Evolutionary conservation across 371 early-diverging fungal species (phyloP).

Genomic region (Mycotypha africana): DNA sequence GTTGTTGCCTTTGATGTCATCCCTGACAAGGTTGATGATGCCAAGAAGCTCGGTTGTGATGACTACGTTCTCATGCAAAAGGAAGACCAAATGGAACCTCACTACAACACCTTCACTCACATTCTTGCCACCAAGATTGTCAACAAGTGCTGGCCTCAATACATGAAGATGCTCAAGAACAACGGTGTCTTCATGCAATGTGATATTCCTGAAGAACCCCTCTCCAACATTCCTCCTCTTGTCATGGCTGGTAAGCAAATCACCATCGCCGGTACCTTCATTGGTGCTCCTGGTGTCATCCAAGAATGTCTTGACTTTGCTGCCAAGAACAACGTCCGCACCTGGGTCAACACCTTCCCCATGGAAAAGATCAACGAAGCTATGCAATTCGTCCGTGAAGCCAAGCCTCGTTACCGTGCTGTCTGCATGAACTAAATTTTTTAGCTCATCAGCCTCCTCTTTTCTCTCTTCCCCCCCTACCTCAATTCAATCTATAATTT

Average conservation of each 20-base stretch:
- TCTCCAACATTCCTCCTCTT: conserved; percentile 35
- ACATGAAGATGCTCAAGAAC: conserved; percentile 27
- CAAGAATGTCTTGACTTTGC: conserved; percentile 66
- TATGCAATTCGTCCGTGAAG: conserved; percentile 24
- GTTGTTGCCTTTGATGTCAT: conserved; percentile 68
- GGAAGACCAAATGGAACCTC: conserved; percentile 13
- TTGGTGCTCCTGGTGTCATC: conserved; percentile 51
- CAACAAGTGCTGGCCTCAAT: conserved; percentile 29
- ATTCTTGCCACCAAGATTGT: conserved; percentile 41
- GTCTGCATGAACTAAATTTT: conserved; percentile 21
- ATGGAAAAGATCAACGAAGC: conserved; percentile 41
- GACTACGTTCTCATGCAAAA: conserved; percentile 35
- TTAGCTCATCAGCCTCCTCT: not conserved
- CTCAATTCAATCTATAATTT: conserved; percentile 2
- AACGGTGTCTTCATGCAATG: conserved; percentile 51
- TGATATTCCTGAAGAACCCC: conserved; percentile 54
- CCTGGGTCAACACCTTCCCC: conserved; percentile 60
- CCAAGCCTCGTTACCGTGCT: conserved; percentile 28
- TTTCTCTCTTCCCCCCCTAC: not conserved
- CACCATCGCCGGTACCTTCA: conserved; percentile 59
- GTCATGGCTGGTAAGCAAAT: conserved; percentile 37
- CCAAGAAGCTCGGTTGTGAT: conserved; percentile 63
- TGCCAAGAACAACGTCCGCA: conserved; percentile 51
- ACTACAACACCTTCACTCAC: conserved; percentile 20
- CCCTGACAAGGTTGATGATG: conserved; percentile 60